Evolutionary conservation across 225 moss, liverwort and hornwort species (phyloP), one percentile per base, ranked within the genome.

Genomic region (Rhytidiadelphus loreus): DNA sequence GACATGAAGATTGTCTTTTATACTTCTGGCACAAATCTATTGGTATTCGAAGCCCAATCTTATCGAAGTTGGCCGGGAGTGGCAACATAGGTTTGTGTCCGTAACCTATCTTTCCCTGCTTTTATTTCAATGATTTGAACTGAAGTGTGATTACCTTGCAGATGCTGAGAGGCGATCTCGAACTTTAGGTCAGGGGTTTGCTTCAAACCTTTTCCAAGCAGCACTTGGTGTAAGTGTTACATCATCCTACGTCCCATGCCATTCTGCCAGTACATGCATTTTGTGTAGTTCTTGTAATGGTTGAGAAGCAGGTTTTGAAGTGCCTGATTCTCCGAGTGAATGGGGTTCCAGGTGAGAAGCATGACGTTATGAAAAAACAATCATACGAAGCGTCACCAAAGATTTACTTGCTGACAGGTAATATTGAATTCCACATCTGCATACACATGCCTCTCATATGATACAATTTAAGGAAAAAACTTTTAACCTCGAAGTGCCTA

Each of bases 131-230:
- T 29, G 15, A 48, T 33, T 64, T 58, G 37, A 53, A 76, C 74
- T 83, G 41, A 80, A 68, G 29, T 79, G 66, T 12, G n/a, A 37
- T 87, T 64, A 71, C 41, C 70, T 39, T 87, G 79, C 91, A 94
- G 94, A 94, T 89, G 90, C 88, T 46, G 92, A 89, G 74, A 91
- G 89, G 84, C 91, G 90, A 88, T 83, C 91, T 86, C 89, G 84
- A 83, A 72, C 73, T 77, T 7, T 81, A 52, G 88, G 90, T 86
- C 92, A 90, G 72, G 94, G 92, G 11, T 82, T 94, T 90, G 88
- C 94, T 89, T 91, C 94, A 72, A 93, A 88, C 57, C 32, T 94
- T 41, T 90, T 94, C 89, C 91, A 89, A 90, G 92, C 90, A 87
- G 92, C 91, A 78, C 88, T 91, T 53, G 82, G 91, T 86, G 94